Base-by-base conservation (phyloP, 305 asterid genomes). In the Plantago coronopus region DNA sequence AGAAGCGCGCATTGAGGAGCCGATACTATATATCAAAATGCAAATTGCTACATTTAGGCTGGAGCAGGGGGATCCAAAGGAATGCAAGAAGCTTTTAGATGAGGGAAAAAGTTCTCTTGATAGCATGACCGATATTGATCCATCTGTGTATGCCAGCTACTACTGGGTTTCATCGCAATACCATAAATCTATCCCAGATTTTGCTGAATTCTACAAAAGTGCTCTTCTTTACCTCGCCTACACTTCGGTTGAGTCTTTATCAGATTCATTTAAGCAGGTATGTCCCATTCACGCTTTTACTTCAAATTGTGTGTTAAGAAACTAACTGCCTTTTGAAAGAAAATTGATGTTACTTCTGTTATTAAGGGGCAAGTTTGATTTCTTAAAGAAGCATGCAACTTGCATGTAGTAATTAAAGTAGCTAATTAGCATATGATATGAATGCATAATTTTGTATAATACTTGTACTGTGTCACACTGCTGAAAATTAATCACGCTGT, bases 111-210 rank as follows among this genome's bases (percentile, higher is more conserved):
- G 81, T 65, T 83, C 97, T 25, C 85, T 93, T 63, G 94, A 89
- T 72, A 89, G 94, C 78, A 86, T 93, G 96, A 93, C 99, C n/a
- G 99, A 89, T 69, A 89, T 93, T 68, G 99, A 89, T 79, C 99
- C 99, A 25, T 80, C 97, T 46, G 99, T 89, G 51, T 87, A 87
- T 78, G 95, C 99, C 63, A 86, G 81, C 76, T 87, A 76, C 70
- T 93, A 87, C 66, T 93, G 99, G 99, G 85, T 85, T 60, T 81
- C 97, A 58, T 89, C 99, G 25, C 96, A 93, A 73, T 85, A 83
- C 63, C 84, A 87, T 64, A 93, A 93, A 73, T 68, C 83, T 51
- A 77, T 74, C 19, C 96, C 87, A 66, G 98, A 93, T 70, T 93
- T 93, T 75, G 95, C 97, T 1, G 97, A 89, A 69, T 89, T 87